Evolutionary conservation across 2,329 filamentous ascomycete genomes (phyloP).

Genomic region (Fusarium incarnatum): DNA sequence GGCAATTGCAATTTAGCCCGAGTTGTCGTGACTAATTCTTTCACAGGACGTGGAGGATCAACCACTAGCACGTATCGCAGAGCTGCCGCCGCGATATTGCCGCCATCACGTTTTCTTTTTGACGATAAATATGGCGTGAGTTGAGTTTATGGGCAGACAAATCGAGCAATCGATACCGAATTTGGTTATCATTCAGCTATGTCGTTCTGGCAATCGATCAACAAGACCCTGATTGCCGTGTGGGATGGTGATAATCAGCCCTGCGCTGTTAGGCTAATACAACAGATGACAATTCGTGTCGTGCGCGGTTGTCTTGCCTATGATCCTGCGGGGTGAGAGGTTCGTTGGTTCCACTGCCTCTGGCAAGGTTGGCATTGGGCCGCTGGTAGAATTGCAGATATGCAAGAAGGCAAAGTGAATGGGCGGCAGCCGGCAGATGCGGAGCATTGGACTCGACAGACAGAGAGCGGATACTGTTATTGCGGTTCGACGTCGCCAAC

Average conservation of each 20-base stretch:
- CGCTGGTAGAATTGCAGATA: constrained; percentile 25
- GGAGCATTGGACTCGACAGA: constrained; percentile 10
- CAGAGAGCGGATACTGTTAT: constrained; percentile 11
- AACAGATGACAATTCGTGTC: constrained; percentile 21
- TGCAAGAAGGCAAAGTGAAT: constrained; percentile 23
- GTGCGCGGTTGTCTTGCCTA: constrained; percentile 28
- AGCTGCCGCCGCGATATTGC: constrained; percentile 28
- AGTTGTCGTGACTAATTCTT: constrained; percentile 15
- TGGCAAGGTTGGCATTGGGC: constrained; percentile 12
- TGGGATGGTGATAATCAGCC: constrained; percentile 25
- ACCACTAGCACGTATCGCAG: constrained; percentile 15
- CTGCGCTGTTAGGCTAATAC: constrained; percentile 22
- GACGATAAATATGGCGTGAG: constrained; percentile 43
- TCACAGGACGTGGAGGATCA: constrained; percentile 1
- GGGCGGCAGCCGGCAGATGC: constrained; percentile 25
- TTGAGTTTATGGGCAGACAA: constrained; percentile 26
- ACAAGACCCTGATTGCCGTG: constrained; percentile 6
- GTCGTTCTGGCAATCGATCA: constrained; percentile 20
- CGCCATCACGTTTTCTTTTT: constrained; percentile 19
- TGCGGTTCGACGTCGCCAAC: constrained; percentile 30
- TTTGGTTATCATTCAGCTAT: constrained; percentile 17
- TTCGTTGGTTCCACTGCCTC: constrained; percentile 36
- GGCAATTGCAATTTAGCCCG: constrained; percentile 22
- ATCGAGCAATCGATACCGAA: constrained; percentile 15
- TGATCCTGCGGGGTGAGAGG: constrained; percentile 36